Evolutionary conservation across 352 stramenopile genomes (phyloP), one percentile per base, ranked within the genome.

Genomic region (Globisporangium iwayamae): DNA sequence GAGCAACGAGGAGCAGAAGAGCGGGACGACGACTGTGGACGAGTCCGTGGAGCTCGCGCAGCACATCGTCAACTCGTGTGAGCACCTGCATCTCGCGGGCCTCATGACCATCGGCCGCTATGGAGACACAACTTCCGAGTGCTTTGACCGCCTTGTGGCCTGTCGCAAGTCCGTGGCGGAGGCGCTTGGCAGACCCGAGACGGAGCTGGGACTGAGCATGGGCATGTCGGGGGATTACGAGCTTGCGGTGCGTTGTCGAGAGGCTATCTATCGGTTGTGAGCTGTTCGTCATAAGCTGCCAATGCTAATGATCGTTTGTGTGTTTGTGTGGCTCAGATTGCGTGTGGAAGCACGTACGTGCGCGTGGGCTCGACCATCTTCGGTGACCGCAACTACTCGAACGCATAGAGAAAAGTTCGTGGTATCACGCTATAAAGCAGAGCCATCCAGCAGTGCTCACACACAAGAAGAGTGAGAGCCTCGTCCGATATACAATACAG

Each of bases 201-300:
- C 81, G 2, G 74, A 87, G 3, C 72, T 99, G 22, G 96, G 94
- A 64, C 84, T 99, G 25, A 99, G 93, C 65, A 99, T 99, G 98
- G 98, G 98, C 67, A 99, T 99, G 98, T 98, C 91, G n/a, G 86
- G 83, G 20, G 98, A 99, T 73, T 99, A 95, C 75, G 94, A 99
- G 71, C 83, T 97, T 25, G 98, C 98, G 51, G 85, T 91, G 56
- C 43, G 76, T 67, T 39, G 52, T 46, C 25, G 10, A 18, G 16
- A 8, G 32, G 32, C 32, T 36, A 36, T 36, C 32, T 43, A 32
- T 45, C 32, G 32, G 13, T 20, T 57, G 20, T 20, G n/a, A 11
- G 3, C 46, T 61, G 20, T 39, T 47, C 20, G 22, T n/a, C 30
- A 36, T 22, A 9, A 16, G 3, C 41, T 30, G 47, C 18, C 6